Percentiles rank a stretch among this genome's conserved stretches.
phyloP scores from a whole-genome alignment of 495 filamentous ascomycete genomes.

The Oidiodendron maius region DNA sequence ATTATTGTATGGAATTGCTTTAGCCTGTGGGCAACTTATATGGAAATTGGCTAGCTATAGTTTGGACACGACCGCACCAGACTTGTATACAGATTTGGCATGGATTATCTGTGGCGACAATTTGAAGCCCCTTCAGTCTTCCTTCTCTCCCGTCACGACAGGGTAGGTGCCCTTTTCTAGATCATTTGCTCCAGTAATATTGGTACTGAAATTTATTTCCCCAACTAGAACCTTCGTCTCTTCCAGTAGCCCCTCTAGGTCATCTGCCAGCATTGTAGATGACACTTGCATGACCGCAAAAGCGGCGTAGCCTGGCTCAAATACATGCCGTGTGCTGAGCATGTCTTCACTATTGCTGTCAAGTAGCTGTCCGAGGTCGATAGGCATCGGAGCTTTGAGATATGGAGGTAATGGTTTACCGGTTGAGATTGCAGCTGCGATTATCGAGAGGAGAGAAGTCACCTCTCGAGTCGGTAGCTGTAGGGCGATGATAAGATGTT shows the following conservation, averaged over 20 bases:
- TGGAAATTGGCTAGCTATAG: too few relatives aligned
- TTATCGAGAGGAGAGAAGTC: not conserved
- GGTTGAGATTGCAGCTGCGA: not conserved
- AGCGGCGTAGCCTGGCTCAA: not conserved
- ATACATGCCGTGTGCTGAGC: not conserved
- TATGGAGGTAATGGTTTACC: not conserved
- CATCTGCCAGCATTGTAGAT: not conserved
- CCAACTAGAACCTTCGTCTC: not conserved
- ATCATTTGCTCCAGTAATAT: not conserved
- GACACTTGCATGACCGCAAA: conserved; percentile 1
- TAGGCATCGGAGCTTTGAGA: not conserved
- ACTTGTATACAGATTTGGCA: too few relatives aligned
- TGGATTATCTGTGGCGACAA: not conserved
- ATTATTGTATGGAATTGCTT: not conserved
- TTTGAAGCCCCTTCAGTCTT: not conserved
- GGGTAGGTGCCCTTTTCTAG: not conserved
- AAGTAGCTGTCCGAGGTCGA: not conserved
- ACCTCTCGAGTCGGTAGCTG: not conserved
- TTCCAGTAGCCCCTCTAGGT: not conserved
- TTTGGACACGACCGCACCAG: too few relatives aligned
- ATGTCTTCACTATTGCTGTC: not conserved
- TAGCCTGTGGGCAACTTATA: too few relatives aligned
- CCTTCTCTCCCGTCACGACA: not conserved
- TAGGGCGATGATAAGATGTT: not conserved
- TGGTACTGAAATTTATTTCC: not conserved